A percentile compares a stretch with the other conserved stretches of the same genome.
Conservation (phyloP, 768 basidiomycete species). For the Pulveroboletus ravenelii region DNA sequence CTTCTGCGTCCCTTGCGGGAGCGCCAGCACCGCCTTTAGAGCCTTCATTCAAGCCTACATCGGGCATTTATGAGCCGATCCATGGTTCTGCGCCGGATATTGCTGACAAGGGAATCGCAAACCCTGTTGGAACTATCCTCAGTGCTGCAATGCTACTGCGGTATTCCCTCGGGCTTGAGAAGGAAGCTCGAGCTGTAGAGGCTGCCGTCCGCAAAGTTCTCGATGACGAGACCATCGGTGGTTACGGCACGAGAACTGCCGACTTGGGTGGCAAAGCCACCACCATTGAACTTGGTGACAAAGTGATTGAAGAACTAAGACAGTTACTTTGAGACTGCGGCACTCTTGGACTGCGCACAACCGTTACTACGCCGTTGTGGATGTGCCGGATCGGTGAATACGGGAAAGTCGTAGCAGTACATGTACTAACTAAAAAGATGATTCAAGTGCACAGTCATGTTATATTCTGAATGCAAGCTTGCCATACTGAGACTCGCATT, state of each 20-base stretch:
- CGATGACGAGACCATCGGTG: slow-evolving; percentile 64
- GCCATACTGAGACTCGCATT: background rate
- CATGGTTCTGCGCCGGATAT: slow-evolving; percentile 95
- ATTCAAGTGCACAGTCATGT: background rate
- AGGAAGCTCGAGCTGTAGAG: slow-evolving; percentile 82
- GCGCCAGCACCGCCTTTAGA: slow-evolving; percentile 57
- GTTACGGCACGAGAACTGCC: slow-evolving; percentile 73
- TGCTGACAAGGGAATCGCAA: slow-evolving; percentile 89
- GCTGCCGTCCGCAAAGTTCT: slow-evolving; percentile 86
- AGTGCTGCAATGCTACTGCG: slow-evolving; percentile 90
- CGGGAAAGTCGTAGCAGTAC: background rate
- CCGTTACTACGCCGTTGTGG: background rate
- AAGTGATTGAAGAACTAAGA: slow-evolving; percentile 70
- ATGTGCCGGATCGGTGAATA: background rate
- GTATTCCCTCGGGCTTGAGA: slow-evolving; percentile 89
- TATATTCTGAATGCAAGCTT: too few relatives aligned
- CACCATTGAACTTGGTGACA: slow-evolving; percentile 81
- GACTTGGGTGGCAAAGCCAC: slow-evolving; percentile 79
- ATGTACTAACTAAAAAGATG: too few relatives aligned
- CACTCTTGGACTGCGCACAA: background rate
- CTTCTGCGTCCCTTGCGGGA: slow-evolving; percentile 93
- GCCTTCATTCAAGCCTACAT: slow-evolving; percentile 66
- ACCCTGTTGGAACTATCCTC: slow-evolving; percentile 92
- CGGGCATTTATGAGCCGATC: slow-evolving; percentile 95
- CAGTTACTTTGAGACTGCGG: slow-evolving; percentile 39